phyloP scores from a whole-genome alignment of 23 red algal genomes.

The Agarophyton chilense region DNA sequence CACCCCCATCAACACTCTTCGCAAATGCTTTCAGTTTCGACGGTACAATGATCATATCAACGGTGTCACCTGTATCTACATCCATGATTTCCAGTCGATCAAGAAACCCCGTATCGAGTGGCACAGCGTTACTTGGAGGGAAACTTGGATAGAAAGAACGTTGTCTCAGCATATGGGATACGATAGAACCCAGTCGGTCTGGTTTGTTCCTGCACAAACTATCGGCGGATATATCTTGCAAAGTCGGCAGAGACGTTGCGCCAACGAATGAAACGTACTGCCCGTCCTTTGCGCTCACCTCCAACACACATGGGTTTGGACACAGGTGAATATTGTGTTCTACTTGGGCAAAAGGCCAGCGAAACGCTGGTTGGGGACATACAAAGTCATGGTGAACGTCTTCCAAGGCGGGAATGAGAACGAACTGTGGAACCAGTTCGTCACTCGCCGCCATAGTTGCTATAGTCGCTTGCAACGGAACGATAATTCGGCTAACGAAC shows the following conservation, averaged over 20 bases:
- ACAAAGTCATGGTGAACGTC: constrained; percentile 72
- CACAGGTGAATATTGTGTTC: constrained; percentile 10
- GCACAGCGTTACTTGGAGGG: constrained; percentile 35
- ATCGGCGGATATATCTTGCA: constrained; percentile 62
- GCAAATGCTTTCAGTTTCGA: constrained; percentile 61
- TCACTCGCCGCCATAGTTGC: not conserved
- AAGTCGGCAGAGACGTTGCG: constrained; percentile 30
- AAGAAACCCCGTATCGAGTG: constrained; percentile 32
- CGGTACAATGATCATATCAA: constrained; percentile 48
- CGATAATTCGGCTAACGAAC: constrained; percentile 39
- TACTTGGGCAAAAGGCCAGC: not conserved
- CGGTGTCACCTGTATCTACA: not conserved
- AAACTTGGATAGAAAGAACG: constrained; percentile 60
- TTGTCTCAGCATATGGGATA: constrained; percentile 51
- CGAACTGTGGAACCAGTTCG: constrained; percentile 15
- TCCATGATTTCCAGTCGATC: constrained; percentile 25
- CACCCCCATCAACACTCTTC: constrained; percentile 56
- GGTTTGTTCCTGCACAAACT: constrained; percentile 29
- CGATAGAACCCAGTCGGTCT: constrained; percentile 49
- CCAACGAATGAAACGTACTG: not conserved
- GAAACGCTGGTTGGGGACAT: constrained; percentile 59
- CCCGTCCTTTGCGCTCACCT: constrained; percentile 7
- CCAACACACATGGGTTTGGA: constrained; percentile 39
- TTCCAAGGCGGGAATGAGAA: constrained; percentile 41
- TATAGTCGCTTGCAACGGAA: not conserved